Evolutionary conservation across 805 yeast species (phyloP), one percentile per base, ranked within the genome.

Genomic region (Lipomyces sp.): DNA sequence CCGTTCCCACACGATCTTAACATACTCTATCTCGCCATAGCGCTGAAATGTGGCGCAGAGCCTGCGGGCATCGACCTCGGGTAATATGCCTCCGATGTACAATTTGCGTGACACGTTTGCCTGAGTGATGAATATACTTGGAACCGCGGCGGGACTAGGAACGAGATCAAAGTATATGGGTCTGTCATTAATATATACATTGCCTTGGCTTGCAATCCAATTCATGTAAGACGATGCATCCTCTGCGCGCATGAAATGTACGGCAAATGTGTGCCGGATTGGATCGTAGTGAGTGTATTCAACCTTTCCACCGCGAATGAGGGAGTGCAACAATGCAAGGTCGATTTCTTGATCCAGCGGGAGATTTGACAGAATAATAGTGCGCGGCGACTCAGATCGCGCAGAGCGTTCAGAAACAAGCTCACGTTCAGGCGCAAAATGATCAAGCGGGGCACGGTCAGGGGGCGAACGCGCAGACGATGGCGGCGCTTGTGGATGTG

Each of bases 261-360:
- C 56, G 19, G 45, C 23, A 23, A 53, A 53, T 14, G 48, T 46
- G 32, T 45, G 48, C 2, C 45, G 40, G 19, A 34, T 22, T 4
- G 58, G 45, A 22, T 53, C 55, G 41, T 53, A 53, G 35, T 46
- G 46, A 7, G 55, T 41, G 36, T 53, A 49, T 34, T 53, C 58
- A 28, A 53, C 22, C 21, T 46, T 52, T 16, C 58, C 58, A 2
- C 58, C 58, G 13, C 58, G 55, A 10, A 53, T 36, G 3, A 53
- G 37, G 5, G 58, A 53, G 28, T 53, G 58, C 21, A 53, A 22
- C 4, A 53, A 45, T 1, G 58, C 58, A 16, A 53, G 46, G 35
- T 53, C 49, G 18, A 53, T 46, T 37, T 51, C 51, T 29, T 42
- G 49, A 10, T 53, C 55, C n/a, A 52, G 56, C 3, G 58, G 58